A percentile compares a stretch with the other conserved stretches of the same genome.
Evolutionary conservation across 345 rosid species (phyloP).

Genomic region (Citrus inodora): DNA sequence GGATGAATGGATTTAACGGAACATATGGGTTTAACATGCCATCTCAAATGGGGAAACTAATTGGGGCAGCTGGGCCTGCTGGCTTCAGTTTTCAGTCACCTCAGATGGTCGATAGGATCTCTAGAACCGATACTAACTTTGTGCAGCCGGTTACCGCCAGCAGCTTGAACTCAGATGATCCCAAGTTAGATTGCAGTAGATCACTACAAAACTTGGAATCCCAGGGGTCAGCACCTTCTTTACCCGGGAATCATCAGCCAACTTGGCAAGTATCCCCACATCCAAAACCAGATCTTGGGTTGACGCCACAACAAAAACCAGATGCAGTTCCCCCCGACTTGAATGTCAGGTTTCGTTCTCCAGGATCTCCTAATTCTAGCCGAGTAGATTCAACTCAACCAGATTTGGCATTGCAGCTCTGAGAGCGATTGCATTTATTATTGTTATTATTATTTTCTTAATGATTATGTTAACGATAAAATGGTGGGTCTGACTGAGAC

Average conservation of each 20-base stretch:
- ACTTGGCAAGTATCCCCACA: conserved; percentile 22
- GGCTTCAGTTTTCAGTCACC: conserved; percentile 31
- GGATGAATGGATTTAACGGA: conserved; percentile 42
- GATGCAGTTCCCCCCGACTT: conserved; percentile 43
- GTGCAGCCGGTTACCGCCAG: conserved; percentile 14
- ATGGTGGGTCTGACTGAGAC: conserved; percentile 19
- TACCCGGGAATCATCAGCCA: conserved; percentile 2
- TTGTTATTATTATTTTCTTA: not conserved
- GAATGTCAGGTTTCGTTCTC: conserved; percentile 41
- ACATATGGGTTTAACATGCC: conserved; percentile 32
- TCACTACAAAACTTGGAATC: conserved; percentile 16
- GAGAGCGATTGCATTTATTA: conserved; percentile 13
- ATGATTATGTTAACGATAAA: conserved; percentile 29
- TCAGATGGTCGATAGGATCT: conserved; percentile 21
- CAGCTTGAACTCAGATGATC: conserved; percentile 19
- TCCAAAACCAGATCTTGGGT: conserved; percentile 17
- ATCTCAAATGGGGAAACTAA: conserved; percentile 32
- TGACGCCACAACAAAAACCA: conserved; percentile 21
- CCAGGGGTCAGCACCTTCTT: conserved; percentile 8
- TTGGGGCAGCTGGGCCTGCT: conserved; percentile 22
- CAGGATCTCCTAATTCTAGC: conserved; percentile 38
- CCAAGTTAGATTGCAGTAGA: conserved; percentile 4
- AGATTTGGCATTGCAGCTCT: conserved; percentile 63
- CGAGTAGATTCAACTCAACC: conserved; percentile 40
- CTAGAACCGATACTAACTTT: conserved; percentile 19